These are phyloP conservation scores for Eimeria sp. DNA, from an alignment of 169 alveolate genomes.

Conservation along the genomic window DNA sequence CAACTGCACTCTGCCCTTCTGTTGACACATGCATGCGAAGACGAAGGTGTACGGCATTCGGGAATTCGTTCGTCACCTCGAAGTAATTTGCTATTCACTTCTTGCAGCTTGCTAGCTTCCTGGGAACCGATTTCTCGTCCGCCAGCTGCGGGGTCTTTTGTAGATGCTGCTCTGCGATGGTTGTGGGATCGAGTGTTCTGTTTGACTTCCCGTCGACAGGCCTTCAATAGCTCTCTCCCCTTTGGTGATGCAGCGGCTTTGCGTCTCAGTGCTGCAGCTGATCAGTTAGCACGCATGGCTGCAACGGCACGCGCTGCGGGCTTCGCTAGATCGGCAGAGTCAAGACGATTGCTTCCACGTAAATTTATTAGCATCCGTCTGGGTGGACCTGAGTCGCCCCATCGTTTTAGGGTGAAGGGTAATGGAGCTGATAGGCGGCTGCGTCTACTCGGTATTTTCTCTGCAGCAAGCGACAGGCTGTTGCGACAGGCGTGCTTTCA, in stretches of 20 bases:
- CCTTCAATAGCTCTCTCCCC: not conserved
- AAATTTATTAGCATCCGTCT: not conserved
- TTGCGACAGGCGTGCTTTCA: slow-evolving; percentile 64
- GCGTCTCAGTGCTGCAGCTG: slow-evolving; percentile 73
- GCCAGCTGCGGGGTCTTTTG: not conserved
- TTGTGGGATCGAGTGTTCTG: slow-evolving; percentile 25
- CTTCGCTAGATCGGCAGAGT: slow-evolving; percentile 22
- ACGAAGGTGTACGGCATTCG: not conserved
- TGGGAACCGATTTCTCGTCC: slow-evolving; percentile 2
- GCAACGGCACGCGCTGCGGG: slow-evolving; percentile 47
- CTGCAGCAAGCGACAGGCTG: slow-evolving; percentile 66
- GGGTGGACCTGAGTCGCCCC: not conserved
- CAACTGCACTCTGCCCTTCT: slow-evolving; percentile 71
- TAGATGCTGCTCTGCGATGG: slow-evolving; percentile 28
- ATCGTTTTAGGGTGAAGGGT: not conserved
- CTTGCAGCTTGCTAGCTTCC: slow-evolving; percentile 44
- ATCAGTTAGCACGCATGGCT: slow-evolving; percentile 54
- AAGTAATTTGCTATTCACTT: slow-evolving; percentile 1
- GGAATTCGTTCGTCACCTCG: not conserved
- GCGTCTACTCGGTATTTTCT: not conserved
- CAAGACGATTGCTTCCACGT: slow-evolving; percentile 36
- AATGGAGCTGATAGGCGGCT: not conserved
- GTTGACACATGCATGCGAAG: slow-evolving; percentile 40
- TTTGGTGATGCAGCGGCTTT: slow-evolving; percentile 50
- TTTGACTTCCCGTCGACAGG: slow-evolving; percentile 25